These are phyloP conservation scores for Mikania micrantha DNA, from an alignment of 129 eudicot species.

Conservation along the genomic window DNA sequence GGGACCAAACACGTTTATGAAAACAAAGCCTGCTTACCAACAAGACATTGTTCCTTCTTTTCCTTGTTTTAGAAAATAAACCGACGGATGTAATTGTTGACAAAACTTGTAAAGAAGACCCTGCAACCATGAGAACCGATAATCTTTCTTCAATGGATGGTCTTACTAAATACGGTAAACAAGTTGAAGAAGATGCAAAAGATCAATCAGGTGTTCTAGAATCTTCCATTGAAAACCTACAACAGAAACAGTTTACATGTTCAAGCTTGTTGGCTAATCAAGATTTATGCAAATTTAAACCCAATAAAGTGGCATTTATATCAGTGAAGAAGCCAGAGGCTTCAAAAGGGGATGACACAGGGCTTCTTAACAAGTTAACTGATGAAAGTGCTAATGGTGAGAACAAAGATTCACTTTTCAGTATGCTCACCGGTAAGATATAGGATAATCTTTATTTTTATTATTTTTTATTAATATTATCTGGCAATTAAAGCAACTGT, in stretches of 20 bases:
- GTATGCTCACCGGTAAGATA: slow-evolving; percentile 43
- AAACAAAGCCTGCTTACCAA: too few relatives aligned
- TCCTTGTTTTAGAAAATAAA: slow-evolving; percentile 22
- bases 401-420: slow-evolving; percentile 43
- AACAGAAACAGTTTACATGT: slow-evolving; percentile 13
- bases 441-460: slow-evolving; percentile 11
- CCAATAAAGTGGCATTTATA: slow-evolving; percentile 65
- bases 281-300: slow-evolving; percentile 4
- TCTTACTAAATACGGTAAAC: slow-evolving; percentile 15
- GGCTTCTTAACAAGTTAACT: slow-evolving; percentile 14
- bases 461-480: too few relatives aligned
- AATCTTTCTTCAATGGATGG: slow-evolving; percentile 14
- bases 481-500: background rate
- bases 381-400: slow-evolving; percentile 14
- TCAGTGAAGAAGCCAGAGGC: slow-evolving; percentile 50
- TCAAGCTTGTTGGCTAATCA: slow-evolving; percentile 9
- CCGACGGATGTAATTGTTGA: slow-evolving; percentile 7
- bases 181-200: slow-evolving; percentile 9
- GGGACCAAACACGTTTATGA: too few relatives aligned
- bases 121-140: slow-evolving; percentile 2
- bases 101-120: slow-evolving; percentile 17
- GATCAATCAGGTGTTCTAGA: slow-evolving; percentile 12
- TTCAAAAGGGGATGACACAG: slow-evolving; percentile 21
- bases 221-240: background rate
- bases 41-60: background rate